Percentiles rank a stretch among this genome's conserved stretches.
Conservation (phyloP, 106 monocot species). For the Dendrobium chrysotoxum region DNA sequence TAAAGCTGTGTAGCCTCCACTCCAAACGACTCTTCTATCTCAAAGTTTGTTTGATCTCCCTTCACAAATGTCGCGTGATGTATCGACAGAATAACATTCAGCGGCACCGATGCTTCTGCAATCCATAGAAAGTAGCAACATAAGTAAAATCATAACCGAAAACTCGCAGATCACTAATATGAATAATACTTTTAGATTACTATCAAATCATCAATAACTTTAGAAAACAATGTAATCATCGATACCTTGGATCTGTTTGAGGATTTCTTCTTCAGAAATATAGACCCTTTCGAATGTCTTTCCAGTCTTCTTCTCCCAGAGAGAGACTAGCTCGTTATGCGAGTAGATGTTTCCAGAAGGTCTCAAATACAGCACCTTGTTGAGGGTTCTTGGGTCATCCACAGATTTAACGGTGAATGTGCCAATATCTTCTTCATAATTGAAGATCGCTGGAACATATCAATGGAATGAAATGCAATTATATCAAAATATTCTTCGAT, state of each 20-base stretch:
- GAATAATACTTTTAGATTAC: too few relatives aligned
- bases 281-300: constrained; percentile 32
- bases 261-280: constrained; percentile 18
- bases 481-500: background rate
- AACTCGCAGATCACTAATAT: background rate
- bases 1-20: constrained; percentile 61
- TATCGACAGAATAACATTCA: constrained; percentile 23
- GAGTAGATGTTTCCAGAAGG: constrained; percentile 40
- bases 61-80: constrained; percentile 14
- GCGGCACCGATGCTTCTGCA: constrained; percentile 16
- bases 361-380: constrained; percentile 51
- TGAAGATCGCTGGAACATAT: constrained; percentile 25
- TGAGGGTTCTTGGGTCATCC: constrained; percentile 53
- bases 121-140: background rate
- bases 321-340: constrained; percentile 42
- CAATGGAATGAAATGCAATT: background rate
- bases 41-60: constrained; percentile 29
- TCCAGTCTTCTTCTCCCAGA: constrained; percentile 49
- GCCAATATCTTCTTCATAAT: constrained; percentile 44
- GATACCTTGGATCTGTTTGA: constrained; percentile 28
- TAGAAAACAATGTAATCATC: background rate
- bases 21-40: constrained; percentile 40
- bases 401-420: constrained; percentile 48
- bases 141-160: background rate
- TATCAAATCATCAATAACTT: too few relatives aligned